Evolutionary conservation across 2,329 filamentous ascomycete species (phyloP).

Genomic region (Apiospora rasikravindrae): DNA sequence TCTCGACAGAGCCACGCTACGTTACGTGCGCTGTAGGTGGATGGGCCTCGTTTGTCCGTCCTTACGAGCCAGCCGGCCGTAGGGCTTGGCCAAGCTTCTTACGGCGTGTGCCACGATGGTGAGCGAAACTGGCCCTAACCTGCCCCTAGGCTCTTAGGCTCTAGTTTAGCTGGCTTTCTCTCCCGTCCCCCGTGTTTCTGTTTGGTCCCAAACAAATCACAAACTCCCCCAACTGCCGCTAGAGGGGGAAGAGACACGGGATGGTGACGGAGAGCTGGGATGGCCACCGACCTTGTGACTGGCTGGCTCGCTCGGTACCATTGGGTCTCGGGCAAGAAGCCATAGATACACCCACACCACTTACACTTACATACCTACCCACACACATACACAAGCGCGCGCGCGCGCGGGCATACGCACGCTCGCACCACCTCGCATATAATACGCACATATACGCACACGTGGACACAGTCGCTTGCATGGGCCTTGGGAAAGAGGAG

Average conservation of each 20-base stretch:
- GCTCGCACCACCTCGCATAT: background rate
- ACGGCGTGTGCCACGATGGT: background rate
- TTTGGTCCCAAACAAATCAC: background rate
- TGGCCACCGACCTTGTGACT: background rate
- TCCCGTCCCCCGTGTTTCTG: slow-evolving; percentile 15
- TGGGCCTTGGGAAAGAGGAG: background rate
- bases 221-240: background rate
- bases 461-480: slow-evolving; percentile 12
- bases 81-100: slow-evolving; percentile 15
- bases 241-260: background rate
- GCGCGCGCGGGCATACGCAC: background rate
- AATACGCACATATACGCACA: background rate
- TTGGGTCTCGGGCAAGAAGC: background rate
- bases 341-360: background rate
- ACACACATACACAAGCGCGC: background rate
- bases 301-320: background rate
- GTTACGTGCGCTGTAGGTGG: background rate
- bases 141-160: background rate
- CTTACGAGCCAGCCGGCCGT: slow-evolving; percentile 9
- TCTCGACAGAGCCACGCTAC: background rate
- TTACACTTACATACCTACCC: background rate
- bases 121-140: slow-evolving; percentile 1
- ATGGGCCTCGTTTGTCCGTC: background rate
- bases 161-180: background rate
- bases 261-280: slow-evolving; percentile 11